These are phyloP conservation scores for Coemansia sp. DNA, from an alignment of 192 early-diverging fungal species.

Conservation along the genomic window DNA sequence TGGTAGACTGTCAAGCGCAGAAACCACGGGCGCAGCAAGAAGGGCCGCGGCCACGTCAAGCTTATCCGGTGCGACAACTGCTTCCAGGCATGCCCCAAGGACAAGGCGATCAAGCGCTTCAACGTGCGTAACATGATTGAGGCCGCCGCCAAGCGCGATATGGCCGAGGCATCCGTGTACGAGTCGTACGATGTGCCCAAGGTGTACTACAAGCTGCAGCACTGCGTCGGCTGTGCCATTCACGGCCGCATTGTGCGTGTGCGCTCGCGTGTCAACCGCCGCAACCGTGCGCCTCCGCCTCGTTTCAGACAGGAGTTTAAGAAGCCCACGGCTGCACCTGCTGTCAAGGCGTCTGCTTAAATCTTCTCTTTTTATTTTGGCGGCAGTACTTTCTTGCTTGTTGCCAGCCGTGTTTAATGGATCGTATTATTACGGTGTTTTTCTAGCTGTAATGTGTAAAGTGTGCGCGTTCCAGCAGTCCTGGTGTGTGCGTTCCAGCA, in stretches of 20 bases:
- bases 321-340: slow-evolving; percentile 42
- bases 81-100: slow-evolving; percentile 95
- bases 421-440: neutral
- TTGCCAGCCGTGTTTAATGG: neutral
- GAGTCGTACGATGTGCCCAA: slow-evolving; percentile 95
- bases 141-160: slow-evolving; percentile 94
- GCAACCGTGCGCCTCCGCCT: slow-evolving; percentile 90
- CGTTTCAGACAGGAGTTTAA: slow-evolving; percentile 79
- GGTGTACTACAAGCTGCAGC: slow-evolving; percentile 97
- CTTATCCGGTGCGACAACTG: slow-evolving; percentile 99
- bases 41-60: slow-evolving; percentile 97
- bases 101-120: slow-evolving; percentile 99
- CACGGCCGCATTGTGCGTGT: slow-evolving; percentile 94
- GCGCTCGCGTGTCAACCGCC: slow-evolving; percentile 81
- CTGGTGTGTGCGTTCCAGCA: no score
- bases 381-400: neutral
- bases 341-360: slow-evolving; percentile 42
- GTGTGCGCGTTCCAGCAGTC: no score
- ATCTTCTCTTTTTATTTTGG: neutral
- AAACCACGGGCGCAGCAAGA: slow-evolving; percentile 99
- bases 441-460: neutral
- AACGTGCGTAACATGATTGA: slow-evolving; percentile 99
- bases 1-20: slow-evolving; percentile 97
- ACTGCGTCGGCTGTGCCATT: slow-evolving; percentile 93
- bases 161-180: slow-evolving; percentile 95